A percentile compares a stretch with the other conserved stretches of the same genome.
phyloP scores from a whole-genome alignment of 441 rosid species.

The Pelargonium myrrhifolium region DNA sequence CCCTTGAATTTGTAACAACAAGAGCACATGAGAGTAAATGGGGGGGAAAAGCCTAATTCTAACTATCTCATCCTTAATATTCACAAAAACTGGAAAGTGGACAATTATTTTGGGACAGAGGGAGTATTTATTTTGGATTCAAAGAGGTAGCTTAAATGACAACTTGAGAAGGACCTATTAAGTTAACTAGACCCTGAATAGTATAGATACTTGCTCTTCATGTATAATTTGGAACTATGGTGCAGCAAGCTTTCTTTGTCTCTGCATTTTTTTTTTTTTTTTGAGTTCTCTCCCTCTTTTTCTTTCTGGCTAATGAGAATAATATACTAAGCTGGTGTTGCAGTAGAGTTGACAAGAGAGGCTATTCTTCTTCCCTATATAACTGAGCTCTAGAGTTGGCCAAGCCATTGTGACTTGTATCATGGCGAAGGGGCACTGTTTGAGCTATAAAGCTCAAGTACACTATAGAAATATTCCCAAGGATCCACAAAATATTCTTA shows the following conservation, averaged over 20 bases:
- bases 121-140: background rate
- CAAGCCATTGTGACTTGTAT: background rate
- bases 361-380: background rate
- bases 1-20: too few species aligned
- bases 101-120: too few species aligned
- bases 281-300: background rate
- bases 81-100: too few species aligned
- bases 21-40: background rate
- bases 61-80: too few species aligned
- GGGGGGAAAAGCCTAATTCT: too few species aligned
- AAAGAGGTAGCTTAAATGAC: background rate
- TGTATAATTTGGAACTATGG: background rate
- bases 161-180: conserved; percentile 4
- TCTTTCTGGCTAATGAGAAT: background rate
- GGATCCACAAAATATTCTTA: too few species aligned
- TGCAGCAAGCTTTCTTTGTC: background rate
- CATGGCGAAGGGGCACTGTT: too few species aligned
- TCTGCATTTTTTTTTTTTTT: too few species aligned
- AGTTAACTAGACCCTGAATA: background rate
- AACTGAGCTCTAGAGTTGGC: background rate
- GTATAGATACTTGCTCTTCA: conserved; percentile 7
- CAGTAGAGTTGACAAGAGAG: background rate
- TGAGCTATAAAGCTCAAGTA: too few species aligned
- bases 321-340: background rate
- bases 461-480: too few species aligned